Conservation (phyloP, 78 protist species). For the Polysphondylium violaceum region DNA sequence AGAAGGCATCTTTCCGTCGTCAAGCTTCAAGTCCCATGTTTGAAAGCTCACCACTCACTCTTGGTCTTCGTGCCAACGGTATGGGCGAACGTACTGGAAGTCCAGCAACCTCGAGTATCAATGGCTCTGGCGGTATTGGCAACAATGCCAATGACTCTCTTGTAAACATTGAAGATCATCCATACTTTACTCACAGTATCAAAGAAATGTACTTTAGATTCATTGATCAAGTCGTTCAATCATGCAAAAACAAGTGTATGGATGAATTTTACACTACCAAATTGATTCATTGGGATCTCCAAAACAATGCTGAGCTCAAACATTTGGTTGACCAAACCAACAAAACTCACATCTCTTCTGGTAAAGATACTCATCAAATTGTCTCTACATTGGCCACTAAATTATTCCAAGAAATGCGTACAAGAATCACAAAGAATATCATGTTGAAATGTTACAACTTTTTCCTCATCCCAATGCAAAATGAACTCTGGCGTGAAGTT, state of each 20-base stretch:
- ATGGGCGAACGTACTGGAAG: not conserved
- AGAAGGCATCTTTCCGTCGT: conserved; percentile 56
- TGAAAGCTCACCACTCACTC: conserved; percentile 42
- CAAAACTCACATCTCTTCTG: not conserved
- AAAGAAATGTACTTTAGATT: conserved; percentile 83
- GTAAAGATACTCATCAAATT: conserved; percentile 3
- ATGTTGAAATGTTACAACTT: conserved; percentile 82
- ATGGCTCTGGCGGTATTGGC: not conserved
- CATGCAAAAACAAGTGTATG: conserved; percentile 77
- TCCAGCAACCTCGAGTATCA: not conserved
- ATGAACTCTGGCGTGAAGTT: conserved; percentile 45
- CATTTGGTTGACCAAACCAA: not conserved
- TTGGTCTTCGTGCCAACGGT: not conserved
- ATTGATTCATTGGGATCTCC: conserved; percentile 79
- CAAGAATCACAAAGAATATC: conserved; percentile 71
- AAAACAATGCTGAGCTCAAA: conserved; percentile 8
- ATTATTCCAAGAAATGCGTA: conserved; percentile 62
- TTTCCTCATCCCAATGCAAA: conserved; percentile 84
- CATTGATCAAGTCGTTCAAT: conserved; percentile 57
- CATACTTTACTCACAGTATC: conserved; percentile 71
- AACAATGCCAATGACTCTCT: not conserved
- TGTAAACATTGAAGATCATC: conserved; percentile 71
- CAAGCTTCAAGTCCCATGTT: conserved; percentile 26
- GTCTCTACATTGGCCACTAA: conserved; percentile 67
- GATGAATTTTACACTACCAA: conserved; percentile 86